Evolutionary conservation across 768 basidiomycete species (phyloP).

Genomic region (Phallus indusiatus): DNA sequence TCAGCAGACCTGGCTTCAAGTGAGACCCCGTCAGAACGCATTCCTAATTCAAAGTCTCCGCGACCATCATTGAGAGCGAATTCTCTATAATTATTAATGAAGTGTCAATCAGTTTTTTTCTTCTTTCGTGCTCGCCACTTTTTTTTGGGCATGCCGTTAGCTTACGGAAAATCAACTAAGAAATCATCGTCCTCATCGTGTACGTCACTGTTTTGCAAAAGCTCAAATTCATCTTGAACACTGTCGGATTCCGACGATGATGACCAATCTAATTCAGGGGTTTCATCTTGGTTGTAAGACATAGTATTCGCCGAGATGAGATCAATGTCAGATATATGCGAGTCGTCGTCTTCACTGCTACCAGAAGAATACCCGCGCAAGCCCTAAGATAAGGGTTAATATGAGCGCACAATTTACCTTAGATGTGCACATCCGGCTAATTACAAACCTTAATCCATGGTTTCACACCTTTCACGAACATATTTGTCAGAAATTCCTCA

Average conservation of each 20-base stretch:
- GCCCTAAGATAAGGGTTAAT: neutral
- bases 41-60: neutral
- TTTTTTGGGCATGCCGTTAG: neutral
- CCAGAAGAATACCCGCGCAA: neutral
- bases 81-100: neutral
- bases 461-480: neutral
- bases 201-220: neutral
- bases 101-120: neutral
- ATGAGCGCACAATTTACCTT: neutral
- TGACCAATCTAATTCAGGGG: neutral
- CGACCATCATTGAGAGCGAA: neutral
- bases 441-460: constrained; percentile 8
- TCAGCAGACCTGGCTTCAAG: neutral
- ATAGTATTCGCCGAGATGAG: neutral
- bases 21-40: neutral
- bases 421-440: neutral
- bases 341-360: neutral
- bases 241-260: neutral
- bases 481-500: neutral
- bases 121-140: too few species aligned
- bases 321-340: neutral
- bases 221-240: neutral
- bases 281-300: neutral
- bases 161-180: neutral
- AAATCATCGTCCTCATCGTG: neutral